A percentile compares a stretch with the other conserved stretches of the same genome.
These are phyloP conservation scores for Narthecium ossifragum DNA, from an alignment of 106 monocot species.

Conservation along the genomic window DNA sequence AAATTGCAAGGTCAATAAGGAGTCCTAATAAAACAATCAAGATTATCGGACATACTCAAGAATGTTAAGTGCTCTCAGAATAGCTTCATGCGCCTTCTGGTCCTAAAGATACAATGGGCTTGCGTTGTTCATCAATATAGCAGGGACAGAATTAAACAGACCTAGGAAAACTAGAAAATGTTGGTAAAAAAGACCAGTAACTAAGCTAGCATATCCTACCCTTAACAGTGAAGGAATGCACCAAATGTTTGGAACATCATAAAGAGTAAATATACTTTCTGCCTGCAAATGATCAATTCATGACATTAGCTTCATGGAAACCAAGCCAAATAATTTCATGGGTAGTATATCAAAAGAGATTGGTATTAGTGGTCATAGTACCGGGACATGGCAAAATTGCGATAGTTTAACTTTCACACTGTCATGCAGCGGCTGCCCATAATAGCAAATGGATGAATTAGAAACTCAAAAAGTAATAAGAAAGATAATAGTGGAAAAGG, in stretches of 20 bases:
- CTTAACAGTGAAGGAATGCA: slow-evolving; percentile 80
- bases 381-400: slow-evolving; percentile 61
- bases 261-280: slow-evolving; percentile 60
- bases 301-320: too few species aligned
- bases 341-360: too few species aligned
- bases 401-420: slow-evolving; percentile 60
- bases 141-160: too few species aligned
- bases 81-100: slow-evolving; percentile 84
- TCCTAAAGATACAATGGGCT: too few species aligned
- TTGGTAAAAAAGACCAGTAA: too few species aligned
- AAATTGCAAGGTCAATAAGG: too few species aligned
- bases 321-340: too few species aligned
- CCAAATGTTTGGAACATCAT: slow-evolving; percentile 98
- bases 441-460: slow-evolving; percentile 5
- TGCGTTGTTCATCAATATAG: background rate
- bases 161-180: too few species aligned
- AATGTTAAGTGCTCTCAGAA: slow-evolving; percentile 65
- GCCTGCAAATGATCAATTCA: slow-evolving; percentile 36
- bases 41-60: slow-evolving; percentile 32
- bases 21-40: slow-evolving; percentile 7
- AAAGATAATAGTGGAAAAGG: too few species aligned
- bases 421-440: slow-evolving; percentile 37
- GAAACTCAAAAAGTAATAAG: too few species aligned
- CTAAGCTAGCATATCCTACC: slow-evolving; percentile 26
- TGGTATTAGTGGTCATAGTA: slow-evolving; percentile 14